Percentiles rank a stretch among this genome's conserved stretches.
Conservation (phyloP, 768 basidiomycete genomes). For the Dacryopinax spathularia region DNA sequence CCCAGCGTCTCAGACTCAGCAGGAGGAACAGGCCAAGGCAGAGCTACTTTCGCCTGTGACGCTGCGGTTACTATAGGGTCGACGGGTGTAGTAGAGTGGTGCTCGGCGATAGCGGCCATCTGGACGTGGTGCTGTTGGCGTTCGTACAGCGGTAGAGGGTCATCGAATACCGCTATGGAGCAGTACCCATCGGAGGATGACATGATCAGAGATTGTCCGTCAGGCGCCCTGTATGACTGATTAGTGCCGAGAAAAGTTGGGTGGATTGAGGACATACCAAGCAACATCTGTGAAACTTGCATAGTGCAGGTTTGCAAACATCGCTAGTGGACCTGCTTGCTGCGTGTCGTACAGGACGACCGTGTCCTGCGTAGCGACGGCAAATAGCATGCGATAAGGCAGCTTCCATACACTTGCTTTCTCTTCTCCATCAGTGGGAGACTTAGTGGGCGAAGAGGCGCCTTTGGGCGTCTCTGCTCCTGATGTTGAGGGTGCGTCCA, state of each 20-base stretch:
- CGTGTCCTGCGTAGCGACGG: slow-evolving; percentile 92
- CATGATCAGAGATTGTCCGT: slow-evolving; percentile 83
- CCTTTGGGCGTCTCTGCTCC: not conserved
- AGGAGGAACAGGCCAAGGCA: slow-evolving; percentile 15
- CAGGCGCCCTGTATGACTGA: slow-evolving; percentile 59
- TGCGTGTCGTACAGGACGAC: slow-evolving; percentile 94
- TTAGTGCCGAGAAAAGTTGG: not conserved
- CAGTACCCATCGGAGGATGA: slow-evolving; percentile 95
- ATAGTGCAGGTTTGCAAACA: slow-evolving; percentile 90
- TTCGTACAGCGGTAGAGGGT: slow-evolving; percentile 74
- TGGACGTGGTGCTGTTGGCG: slow-evolving; percentile 86
- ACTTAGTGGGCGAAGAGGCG: not conserved
- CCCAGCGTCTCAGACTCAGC: slow-evolving; percentile 14
- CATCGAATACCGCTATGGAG: slow-evolving; percentile 87
- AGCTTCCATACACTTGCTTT: slow-evolving; percentile 63
- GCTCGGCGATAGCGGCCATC: slow-evolving; percentile 78
- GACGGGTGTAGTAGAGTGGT: slow-evolving; percentile 38
- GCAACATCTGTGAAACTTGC: slow-evolving; percentile 94
- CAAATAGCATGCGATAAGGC: slow-evolving; percentile 87
- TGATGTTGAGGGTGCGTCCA: slow-evolving; percentile 26
- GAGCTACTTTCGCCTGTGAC: slow-evolving; percentile 15
- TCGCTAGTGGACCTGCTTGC: slow-evolving; percentile 78
- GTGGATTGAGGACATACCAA: slow-evolving; percentile 45
- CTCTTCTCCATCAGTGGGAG: not conserved
- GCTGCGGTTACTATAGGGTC: slow-evolving; percentile 18